phyloP scores from a whole-genome alignment of 495 filamentous ascomycete genomes.

The Halenospora varia region DNA sequence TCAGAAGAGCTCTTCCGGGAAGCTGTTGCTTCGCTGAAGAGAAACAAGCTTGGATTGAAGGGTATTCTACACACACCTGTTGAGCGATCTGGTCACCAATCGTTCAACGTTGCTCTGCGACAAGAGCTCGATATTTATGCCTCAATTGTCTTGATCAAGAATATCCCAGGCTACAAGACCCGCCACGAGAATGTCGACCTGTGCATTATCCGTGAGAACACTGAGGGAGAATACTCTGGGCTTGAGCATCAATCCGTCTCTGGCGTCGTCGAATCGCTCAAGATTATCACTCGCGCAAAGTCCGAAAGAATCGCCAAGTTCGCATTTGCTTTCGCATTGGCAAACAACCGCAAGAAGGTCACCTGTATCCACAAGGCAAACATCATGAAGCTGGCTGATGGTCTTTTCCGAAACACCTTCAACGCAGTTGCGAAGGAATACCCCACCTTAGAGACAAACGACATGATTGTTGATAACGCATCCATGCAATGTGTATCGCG shows the following conservation, averaged over 20 bases:
- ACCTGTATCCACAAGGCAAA: conserved; percentile 99
- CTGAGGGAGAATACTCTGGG: conserved; percentile 98
- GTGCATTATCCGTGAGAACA: conserved; percentile 99
- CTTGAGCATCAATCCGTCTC: conserved; percentile 97
- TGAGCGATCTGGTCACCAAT: conserved; percentile 94
- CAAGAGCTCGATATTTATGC: conserved; percentile 99
- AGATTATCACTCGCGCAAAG: conserved; percentile 98
- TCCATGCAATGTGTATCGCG: conserved; percentile 96
- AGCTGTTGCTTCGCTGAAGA: conserved; percentile 88
- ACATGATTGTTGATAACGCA: conserved; percentile 99
- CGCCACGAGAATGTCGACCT: conserved; percentile 95
- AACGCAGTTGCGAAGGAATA: conserved; percentile 88
- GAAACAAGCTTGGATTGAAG: conserved; percentile 98
- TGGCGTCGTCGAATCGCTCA: conserved; percentile 97
- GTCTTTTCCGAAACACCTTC: conserved; percentile 97
- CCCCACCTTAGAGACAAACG: conserved; percentile 87
- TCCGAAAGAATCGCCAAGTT: conserved; percentile 99
- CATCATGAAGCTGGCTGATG: conserved; percentile 99
- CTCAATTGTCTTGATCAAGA: conserved; percentile 96
- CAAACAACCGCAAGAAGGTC: conserved; percentile 97
- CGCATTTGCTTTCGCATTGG: conserved; percentile 93
- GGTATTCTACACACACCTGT: conserved; percentile 96
- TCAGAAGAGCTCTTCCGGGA: conserved; percentile 93
- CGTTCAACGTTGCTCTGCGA: conserved; percentile 97
- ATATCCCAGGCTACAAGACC: conserved; percentile 96